Base-by-base conservation (phyloP, 176 grass and related monocot genomes). In the Avena atlantica region DNA sequence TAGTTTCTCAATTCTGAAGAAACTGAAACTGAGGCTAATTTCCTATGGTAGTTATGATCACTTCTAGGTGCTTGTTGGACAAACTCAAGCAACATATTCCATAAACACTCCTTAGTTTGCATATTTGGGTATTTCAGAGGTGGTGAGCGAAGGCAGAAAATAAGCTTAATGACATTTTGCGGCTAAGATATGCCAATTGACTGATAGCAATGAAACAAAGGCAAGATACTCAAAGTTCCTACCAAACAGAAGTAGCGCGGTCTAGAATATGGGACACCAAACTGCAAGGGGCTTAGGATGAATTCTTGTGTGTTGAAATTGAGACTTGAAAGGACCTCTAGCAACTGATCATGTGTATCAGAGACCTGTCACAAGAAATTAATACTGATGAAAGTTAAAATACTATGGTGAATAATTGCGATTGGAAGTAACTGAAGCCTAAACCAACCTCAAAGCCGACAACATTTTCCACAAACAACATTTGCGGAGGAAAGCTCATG, bases 201-300 rank as follows among this genome's bases (percentile, higher is more conserved):
- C 44, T 23, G 58, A 50, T 15, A 29, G 59, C 37, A 66, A 25
- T 29, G 47, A 53, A 64, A 88, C 70, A 50, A 78, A 11, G 45
- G 19, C 2, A 7, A 74, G 37, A 74, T 57, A 13, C 23, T 76
- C 37, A 25, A 76, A 16, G 52, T 74, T 62, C 82, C 64, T 91
- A 98, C 96, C 93, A 98, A 68, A 88, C 96, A 98, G 75, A 96
- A 98, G 85, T 98, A 98, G 10, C 96, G 86, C n/a, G 96, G 93
- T 86, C 96, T 93, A 83, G 96, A 98, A 95, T 98, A 98, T 80
- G 96, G 96, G 47, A 98, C 87, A 44, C 84, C 92, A 91, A 98
- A 98, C 71, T 96, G 93, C 78, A 98, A 87, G 17, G 96, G 96
- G 44, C 93, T 98, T 78, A 98, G 86, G 48, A 98, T 96, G 53